Base-by-base conservation (phyloP, 2,329 filamentous ascomycete species). In the Fusarium clavum region DNA sequence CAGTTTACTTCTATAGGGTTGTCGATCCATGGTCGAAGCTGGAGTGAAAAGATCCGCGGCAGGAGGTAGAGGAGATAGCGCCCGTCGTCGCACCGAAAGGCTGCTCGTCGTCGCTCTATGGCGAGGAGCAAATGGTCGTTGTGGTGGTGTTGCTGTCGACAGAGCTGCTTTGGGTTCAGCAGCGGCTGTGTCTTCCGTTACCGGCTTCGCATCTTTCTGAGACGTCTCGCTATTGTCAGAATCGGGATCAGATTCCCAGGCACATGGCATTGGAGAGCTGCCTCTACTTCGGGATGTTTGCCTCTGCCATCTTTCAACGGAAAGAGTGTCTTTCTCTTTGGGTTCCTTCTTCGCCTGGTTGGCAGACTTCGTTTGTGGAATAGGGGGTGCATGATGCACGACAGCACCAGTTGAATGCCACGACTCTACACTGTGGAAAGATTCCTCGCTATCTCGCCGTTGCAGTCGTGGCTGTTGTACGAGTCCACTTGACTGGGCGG, bases 51-150 rank as follows among this genome's bases (percentile, higher is more conserved):
- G 80, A 63, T 90, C 91, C 9, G 90, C 89, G 0, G 90, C 83
- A 2, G 90, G 86, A 5, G 92, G 91, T 66, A 94, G 84, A 0
- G 91, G 90, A 0, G 91, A 91, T 10, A 92, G 82, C 11, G 86
- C 86, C 40, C 88, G 86, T 43, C 65, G 61, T 22, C 73, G 57
- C 32, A 76, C 74, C 12, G 74, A 76, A 30, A 74, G 73, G 32
- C 72, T 73, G 29, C 73, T 72, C 11, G 70, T 76, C 5, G 74
- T 76, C 22, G 74, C 63, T 53, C 74, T 65, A 52, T 72, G 75
- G 13, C 61, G 67, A n/a, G 67, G 57, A 38, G 58, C 61, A 20
- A 63, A 73, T 8, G 59, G 59, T 25, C 67, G 69, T n/a, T 55
- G 69, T 13, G 49, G 60, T 11, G 48, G 20, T 40, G 64, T 18